Evolutionary conservation across 257 asterid species (phyloP), one percentile per base, ranked within the genome.

Genomic region (Pogostemon cablin): DNA sequence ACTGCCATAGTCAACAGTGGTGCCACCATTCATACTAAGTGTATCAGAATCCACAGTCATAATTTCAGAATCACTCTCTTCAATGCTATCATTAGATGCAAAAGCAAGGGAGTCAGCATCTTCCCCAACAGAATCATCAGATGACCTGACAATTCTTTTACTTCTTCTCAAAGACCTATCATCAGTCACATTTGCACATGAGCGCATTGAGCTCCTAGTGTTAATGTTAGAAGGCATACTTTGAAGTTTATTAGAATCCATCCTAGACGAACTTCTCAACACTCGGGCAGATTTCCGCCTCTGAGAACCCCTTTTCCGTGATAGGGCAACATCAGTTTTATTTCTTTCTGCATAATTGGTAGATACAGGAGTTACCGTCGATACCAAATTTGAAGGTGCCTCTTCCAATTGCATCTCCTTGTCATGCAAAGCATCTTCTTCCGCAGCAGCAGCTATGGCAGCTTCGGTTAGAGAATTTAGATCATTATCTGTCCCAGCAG

Each of bases 1-100:
- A 73, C 83, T 75, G 65, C 80, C 86, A 32, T 87, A 85, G 57
- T 87, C 92, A 20, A 79, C 79, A 53, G 86, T 80, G 83, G 86
- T 80, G 73, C 87, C 88, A 44, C 85, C 89, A 72, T 88, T 82
- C 43, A 79, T 68, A 80, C 92, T 80, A 57, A 44, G 82, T 11
- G 82, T 77, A 60, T 86, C 96, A 73, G 96, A 86, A 74, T 89
- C 93, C 5, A 76, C 83, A 4, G 91, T 79, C 75, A 81, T 80
- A 54, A 79, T 80, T 82, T 78, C 96, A 11, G 96, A 84, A 77
- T 81, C 86, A 80, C 85, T 84, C 72, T 83, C 92, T 58, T 83
- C 98, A 59, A 71, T 65, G 65, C 88, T 81, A 66, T 78, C 81
- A 82, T 87, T 88, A 47, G 88, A 85, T 79, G 69, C 80, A 77